Evolutionary conservation across 139 green algal genomes (phyloP).

Genomic region (Yamagishiella unicocca): DNA sequence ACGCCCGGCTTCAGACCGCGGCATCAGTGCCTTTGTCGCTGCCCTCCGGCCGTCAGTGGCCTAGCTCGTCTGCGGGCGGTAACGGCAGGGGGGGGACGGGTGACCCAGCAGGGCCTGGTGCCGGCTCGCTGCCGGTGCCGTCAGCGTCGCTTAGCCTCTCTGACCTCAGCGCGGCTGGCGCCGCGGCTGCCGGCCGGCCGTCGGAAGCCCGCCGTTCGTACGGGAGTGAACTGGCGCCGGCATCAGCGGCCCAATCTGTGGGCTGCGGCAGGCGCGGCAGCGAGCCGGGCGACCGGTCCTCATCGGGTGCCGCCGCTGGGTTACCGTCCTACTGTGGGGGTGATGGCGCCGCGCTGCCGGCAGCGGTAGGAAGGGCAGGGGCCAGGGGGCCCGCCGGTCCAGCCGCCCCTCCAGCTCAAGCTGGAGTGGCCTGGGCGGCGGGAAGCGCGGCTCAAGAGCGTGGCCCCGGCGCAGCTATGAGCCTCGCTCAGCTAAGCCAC

Average conservation of each 20-base stretch:
- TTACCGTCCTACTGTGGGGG: no score
- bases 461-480: no score
- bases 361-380: neutral
- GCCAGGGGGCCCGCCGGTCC: no score
- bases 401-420: no score
- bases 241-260: neutral
- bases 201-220: neutral
- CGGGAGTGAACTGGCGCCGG: neutral
- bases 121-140: neutral
- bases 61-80: neutral
- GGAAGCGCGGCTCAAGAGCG: no score
- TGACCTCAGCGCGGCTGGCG: constrained; percentile 1
- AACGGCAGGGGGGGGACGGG: neutral
- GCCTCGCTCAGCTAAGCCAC: no score
- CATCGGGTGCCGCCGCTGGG: neutral
- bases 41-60: neutral
- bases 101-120: neutral
- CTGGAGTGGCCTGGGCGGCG: no score
- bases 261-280: neutral
- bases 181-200: neutral
- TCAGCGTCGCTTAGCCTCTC: constrained; percentile 6
- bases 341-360: neutral
- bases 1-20: neutral
- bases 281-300: neutral
- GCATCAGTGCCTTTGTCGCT: neutral